A percentile compares a stretch with the other conserved stretches of the same genome.
Evolutionary conservation across 225 moss, liverwort and hornwort species (phyloP).

Genomic region (Pseudoscleropodium purum): DNA sequence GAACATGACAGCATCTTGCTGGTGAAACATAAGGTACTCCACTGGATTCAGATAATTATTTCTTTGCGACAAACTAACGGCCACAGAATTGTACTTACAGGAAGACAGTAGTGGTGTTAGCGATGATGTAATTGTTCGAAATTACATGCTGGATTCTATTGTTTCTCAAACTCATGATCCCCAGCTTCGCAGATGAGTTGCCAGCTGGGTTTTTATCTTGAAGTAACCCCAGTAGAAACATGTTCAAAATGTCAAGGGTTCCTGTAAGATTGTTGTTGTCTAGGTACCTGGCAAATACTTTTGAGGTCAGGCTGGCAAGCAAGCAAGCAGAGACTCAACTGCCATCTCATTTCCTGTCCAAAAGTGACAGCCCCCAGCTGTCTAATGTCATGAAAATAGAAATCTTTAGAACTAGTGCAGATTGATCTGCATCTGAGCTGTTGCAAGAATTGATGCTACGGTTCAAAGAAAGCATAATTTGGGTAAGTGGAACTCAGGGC

Average conservation of each 20-base stretch:
- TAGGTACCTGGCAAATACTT: constrained; percentile 2
- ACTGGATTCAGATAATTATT: not conserved
- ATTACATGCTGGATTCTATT: not conserved
- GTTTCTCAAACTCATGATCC: not conserved
- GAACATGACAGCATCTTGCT: too few relatives aligned
- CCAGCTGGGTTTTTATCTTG: not conserved
- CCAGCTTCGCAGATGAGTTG: not conserved
- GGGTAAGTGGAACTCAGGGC: not conserved
- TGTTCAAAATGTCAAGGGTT: not conserved
- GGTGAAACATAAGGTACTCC: too few relatives aligned
- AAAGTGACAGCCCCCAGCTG: not conserved
- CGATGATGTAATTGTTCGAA: not conserved
- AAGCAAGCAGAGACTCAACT: not conserved
- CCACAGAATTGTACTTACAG: not conserved
- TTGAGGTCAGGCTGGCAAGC: not conserved
- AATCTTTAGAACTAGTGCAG: not conserved
- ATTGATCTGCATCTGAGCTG: not conserved
- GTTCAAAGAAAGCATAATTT: too few relatives aligned
- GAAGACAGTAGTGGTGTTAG: not conserved
- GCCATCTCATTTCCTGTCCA: not conserved
- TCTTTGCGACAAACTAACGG: not conserved
- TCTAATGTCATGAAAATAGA: not conserved
- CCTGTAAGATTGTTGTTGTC: not conserved
- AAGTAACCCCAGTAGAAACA: not conserved
- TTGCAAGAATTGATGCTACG: too few relatives aligned